Evolutionary conservation across 306 rosid genomes (phyloP).

Genomic region (Fragaria vesca): DNA sequence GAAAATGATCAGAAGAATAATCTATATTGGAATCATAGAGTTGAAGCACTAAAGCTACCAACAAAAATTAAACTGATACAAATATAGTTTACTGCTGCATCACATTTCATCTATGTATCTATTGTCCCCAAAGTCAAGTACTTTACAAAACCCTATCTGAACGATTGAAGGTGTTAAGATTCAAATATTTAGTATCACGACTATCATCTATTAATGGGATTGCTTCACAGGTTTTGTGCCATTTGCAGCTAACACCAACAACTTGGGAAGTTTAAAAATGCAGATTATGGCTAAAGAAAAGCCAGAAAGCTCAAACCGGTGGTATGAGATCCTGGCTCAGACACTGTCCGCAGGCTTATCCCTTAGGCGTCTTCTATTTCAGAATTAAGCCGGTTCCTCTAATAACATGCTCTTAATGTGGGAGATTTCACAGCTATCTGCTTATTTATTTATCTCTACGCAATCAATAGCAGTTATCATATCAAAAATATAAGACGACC

Average conservation of each 20-base stretch:
- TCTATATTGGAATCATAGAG: neutral
- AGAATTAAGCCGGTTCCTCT: too few relatives aligned
- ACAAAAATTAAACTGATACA: too few relatives aligned
- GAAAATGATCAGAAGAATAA: neutral
- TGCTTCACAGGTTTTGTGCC: neutral
- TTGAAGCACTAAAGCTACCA: too few relatives aligned
- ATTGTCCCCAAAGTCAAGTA: neutral
- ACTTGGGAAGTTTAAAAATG: neutral
- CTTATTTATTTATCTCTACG: neutral
- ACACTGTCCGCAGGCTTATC: too few relatives aligned
- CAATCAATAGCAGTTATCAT: neutral
- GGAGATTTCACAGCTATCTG: neutral
- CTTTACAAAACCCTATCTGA: neutral
- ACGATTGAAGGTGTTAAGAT: neutral
- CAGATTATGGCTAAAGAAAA: neutral
- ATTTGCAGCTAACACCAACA: neutral
- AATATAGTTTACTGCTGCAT: neutral
- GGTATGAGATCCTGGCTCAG: neutral
- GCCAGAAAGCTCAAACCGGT: neutral
- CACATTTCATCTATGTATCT: neutral
- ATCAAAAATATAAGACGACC: neutral
- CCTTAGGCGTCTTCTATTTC: too few relatives aligned
- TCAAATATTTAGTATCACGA: neutral
- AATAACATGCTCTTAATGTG: too few relatives aligned
- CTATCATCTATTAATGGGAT: neutral